These are phyloP conservation scores for Diospyros kaki DNA, from an alignment of 148 eudicot genomes.

Conservation along the genomic window DNA sequence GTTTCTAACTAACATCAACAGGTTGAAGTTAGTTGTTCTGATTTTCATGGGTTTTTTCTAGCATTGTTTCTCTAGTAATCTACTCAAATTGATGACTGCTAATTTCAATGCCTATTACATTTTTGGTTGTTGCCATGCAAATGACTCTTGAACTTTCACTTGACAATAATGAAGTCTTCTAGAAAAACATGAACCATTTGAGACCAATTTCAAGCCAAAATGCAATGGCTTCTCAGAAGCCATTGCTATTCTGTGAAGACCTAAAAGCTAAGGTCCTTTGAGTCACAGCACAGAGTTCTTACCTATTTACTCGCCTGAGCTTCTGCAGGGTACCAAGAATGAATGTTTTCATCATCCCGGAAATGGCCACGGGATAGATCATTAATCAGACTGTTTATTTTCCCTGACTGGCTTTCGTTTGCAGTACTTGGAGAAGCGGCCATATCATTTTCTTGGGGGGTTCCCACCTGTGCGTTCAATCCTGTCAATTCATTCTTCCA, in stretches of 20 bases:
- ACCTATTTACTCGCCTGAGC: conserved; percentile 22
- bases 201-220: too few species aligned
- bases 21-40: background rate
- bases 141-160: too few species aligned
- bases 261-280: too few species aligned
- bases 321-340: conserved; percentile 21
- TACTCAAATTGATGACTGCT: too few species aligned
- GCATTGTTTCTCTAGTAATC: background rate
- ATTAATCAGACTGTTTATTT: conserved; percentile 5
- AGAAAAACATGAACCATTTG: too few species aligned
- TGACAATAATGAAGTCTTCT: too few species aligned
- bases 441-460: conserved; percentile 2
- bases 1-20: background rate
- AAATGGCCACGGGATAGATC: conserved; percentile 8
- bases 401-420: background rate
- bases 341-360: conserved; percentile 1
- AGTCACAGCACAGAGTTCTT: background rate
- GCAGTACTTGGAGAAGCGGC: background rate
- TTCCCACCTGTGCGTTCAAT: conserved; percentile 5
- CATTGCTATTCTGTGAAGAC: too few species aligned
- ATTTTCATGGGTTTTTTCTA: background rate
- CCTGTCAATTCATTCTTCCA: conserved; percentile 34
- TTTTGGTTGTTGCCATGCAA: too few species aligned
- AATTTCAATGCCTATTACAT: too few species aligned
- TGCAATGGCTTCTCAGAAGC: too few species aligned